A percentile compares a stretch with the other conserved stretches of the same genome.
phyloP scores from a whole-genome alignment of 345 rosid genomes.

The Erodium maritimum region DNA sequence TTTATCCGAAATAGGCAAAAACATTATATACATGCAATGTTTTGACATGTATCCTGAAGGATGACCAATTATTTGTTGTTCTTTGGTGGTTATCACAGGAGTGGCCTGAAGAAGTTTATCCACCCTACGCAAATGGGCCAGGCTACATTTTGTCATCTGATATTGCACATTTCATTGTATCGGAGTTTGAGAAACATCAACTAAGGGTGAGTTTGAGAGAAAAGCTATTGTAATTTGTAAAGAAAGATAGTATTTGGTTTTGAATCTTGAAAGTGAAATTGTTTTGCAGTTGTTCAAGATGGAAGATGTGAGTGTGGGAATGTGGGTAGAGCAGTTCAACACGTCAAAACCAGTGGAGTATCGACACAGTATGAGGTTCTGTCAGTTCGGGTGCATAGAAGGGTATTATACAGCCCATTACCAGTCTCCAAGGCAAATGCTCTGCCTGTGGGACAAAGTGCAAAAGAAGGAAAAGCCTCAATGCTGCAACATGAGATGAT shows the following conservation, averaged over 20 bases:
- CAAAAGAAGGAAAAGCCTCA: slow-evolving; percentile 18
- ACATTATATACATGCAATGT: not conserved
- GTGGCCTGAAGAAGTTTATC: slow-evolving; percentile 98
- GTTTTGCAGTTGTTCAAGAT: slow-evolving; percentile 75
- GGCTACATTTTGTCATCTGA: slow-evolving; percentile 77
- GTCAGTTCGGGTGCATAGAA: slow-evolving; percentile 86
- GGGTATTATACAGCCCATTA: slow-evolving; percentile 86
- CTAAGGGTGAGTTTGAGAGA: slow-evolving; percentile 41
- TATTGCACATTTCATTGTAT: slow-evolving; percentile 61
- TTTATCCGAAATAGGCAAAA: not conserved
- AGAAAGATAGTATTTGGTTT: not conserved
- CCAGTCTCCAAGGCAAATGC: slow-evolving; percentile 92
- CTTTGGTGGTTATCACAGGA: slow-evolving; percentile 40
- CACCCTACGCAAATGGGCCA: slow-evolving; percentile 94
- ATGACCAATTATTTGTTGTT: no score
- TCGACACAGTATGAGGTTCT: slow-evolving; percentile 69
- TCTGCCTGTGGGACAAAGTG: no score
- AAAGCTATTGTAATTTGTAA: not conserved
- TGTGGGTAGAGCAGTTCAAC: slow-evolving; percentile 98
- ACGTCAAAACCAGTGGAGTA: slow-evolving; percentile 60
- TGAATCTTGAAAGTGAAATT: no score
- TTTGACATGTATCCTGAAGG: not conserved
- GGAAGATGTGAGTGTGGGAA: slow-evolving; percentile 99
- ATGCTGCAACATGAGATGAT: slow-evolving; percentile 84
- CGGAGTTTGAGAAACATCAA: slow-evolving; percentile 65